A percentile compares a stretch with the other conserved stretches of the same genome.
phyloP scores from a whole-genome alignment of 805 yeast species.

The Wickerhamiella nectarea region DNA sequence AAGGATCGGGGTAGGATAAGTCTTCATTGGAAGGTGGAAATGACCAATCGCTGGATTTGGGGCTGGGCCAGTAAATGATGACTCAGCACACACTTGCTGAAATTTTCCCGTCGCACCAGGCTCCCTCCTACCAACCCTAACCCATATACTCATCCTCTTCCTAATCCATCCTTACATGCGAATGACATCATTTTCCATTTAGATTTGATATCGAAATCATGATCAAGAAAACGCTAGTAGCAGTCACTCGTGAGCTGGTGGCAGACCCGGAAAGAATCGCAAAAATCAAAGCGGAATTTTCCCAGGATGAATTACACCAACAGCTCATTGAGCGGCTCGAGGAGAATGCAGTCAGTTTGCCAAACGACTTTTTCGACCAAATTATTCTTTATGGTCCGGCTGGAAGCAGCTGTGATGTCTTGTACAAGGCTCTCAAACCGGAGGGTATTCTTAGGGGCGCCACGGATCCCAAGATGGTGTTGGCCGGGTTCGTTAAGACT shows the following conservation, averaged over 20 bases:
- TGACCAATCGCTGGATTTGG: background rate
- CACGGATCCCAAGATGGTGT: slow-evolving; percentile 27
- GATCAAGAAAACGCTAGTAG: slow-evolving; percentile 12
- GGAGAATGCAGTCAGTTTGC: slow-evolving; percentile 23
- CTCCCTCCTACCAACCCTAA: no score
- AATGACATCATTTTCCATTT: no score
- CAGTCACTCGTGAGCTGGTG: slow-evolving; percentile 19
- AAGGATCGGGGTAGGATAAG: slow-evolving; percentile 39
- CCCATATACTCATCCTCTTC: no score
- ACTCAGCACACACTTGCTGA: no score
- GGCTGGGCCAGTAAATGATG: background rate
- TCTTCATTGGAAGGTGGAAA: slow-evolving; percentile 20
- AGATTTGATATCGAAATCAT: no score
- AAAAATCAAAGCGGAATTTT: slow-evolving; percentile 11
- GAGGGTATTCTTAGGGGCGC: slow-evolving; percentile 25
- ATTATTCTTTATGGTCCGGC: slow-evolving; percentile 22
- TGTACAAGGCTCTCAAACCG: slow-evolving; percentile 22
- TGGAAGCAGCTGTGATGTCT: slow-evolving; percentile 19
- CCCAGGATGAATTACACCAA: slow-evolving; percentile 16
- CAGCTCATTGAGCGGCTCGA: slow-evolving; percentile 30
- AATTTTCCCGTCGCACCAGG: no score
- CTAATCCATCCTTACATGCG: no score
- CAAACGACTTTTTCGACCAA: slow-evolving; percentile 18
- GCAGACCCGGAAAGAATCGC: slow-evolving; percentile 16
- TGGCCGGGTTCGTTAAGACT: slow-evolving; percentile 25